A percentile compares a stretch with the other conserved stretches of the same genome.
Conservation (phyloP, 1,284 basidiomycete species). For the Trichosporon ovoides region DNA sequence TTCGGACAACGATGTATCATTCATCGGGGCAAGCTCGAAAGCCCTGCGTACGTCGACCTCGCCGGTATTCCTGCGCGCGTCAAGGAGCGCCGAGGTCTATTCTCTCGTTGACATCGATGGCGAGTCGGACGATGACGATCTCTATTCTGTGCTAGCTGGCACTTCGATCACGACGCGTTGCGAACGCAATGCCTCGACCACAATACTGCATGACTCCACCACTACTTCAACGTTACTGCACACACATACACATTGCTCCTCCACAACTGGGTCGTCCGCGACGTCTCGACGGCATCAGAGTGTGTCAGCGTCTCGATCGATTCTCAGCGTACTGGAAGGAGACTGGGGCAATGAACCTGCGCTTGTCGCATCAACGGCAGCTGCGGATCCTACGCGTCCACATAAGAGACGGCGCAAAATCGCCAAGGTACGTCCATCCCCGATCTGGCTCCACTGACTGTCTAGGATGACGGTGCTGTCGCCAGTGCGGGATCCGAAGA, state of each 20-base stretch:
- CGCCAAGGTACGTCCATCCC: neutral
- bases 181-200: neutral
- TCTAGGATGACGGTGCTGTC: neutral
- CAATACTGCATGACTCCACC: neutral
- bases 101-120: neutral
- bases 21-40: neutral
- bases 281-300: neutral
- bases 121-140: constrained; percentile 6
- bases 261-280: neutral
- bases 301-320: neutral
- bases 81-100: neutral
- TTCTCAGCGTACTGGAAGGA: neutral
- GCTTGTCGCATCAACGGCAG: neutral
- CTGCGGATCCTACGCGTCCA: neutral
- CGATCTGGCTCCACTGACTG: neutral
- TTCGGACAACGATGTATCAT: constrained; percentile 11
- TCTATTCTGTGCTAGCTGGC: neutral
- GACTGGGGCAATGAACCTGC: neutral
- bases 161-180: neutral
- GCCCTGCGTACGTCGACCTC: neutral
- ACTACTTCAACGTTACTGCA: neutral
- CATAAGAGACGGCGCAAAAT: neutral
- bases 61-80: constrained; percentile 10
- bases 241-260: neutral
- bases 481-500: neutral